Base-by-base conservation (phyloP, 495 filamentous ascomycete species). In the Lophiotrema nucula region DNA sequence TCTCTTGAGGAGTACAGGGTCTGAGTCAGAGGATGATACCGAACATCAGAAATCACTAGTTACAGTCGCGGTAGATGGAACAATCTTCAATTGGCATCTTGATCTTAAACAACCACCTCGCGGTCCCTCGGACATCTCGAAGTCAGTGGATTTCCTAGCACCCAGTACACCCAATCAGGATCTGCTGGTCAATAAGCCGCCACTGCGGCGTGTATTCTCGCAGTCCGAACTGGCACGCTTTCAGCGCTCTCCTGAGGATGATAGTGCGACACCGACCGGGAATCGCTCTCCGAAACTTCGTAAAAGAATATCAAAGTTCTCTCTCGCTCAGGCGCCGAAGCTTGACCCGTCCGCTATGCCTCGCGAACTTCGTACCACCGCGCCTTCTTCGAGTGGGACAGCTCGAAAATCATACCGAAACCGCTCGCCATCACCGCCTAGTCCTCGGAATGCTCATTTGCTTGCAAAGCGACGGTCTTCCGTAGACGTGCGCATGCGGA, bases 401-500 rank as follows among this genome's bases (percentile, higher is more conserved):
- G 13, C 47, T 13, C 65, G 53, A 3, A 45, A 47, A 52, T 56
- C 59, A 15, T 51, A 51, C 49, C 23, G 64, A 21, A 54, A 69
- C 37, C 62, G 70, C 5, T 72, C 72, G 12, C 72, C 72, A 0
- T 67, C 66, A 13, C 69, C 69, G 18, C 69, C 72, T 10, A 71
- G 69, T 52, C 70, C 70, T 22, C 56, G 62, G 0, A 60, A 59
- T 37, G 23, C 28, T 16, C 55, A 60, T 13, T 19, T 8, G 31
- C 15, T 58, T 13, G 27, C 65, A 15, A 67, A 67, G 38, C 38
- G 62, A 3, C 77, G 85, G 13, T 83, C 87, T 23, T 84, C 85
- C 2, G 70, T 87, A 6, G 81, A 84, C 55, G 75, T 75, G 33
- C 74, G 79, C 35, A 74, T 79, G 2, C 78, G 81, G 27, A 75